Percentiles rank a stretch among this genome's conserved stretches.
phyloP scores from a whole-genome alignment of 2,329 filamentous ascomycete genomes.

The Botrytis fabae region DNA sequence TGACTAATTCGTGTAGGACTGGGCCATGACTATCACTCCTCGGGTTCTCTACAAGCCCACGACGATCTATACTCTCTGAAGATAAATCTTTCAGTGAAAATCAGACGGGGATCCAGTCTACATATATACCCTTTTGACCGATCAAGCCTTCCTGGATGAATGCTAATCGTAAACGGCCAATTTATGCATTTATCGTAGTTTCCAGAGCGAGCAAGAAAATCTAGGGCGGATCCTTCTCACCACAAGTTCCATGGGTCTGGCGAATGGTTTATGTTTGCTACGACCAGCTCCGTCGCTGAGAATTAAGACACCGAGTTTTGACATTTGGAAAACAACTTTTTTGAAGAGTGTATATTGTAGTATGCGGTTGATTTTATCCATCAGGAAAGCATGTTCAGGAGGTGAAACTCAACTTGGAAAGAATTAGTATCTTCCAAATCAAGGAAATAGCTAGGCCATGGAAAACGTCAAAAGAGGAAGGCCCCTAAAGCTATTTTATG shows the following conservation, averaged over 20 bases:
- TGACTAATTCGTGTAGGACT: background rate
- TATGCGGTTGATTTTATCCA: background rate
- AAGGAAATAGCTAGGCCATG: background rate
- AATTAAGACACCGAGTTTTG: background rate
- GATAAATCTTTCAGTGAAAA: background rate
- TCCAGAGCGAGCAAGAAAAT: background rate
- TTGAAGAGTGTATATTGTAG: background rate
- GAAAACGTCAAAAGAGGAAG: background rate
- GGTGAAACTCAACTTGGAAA: background rate
- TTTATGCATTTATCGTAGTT: background rate
- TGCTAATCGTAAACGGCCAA: background rate
- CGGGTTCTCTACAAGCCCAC: background rate
- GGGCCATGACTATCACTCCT: background rate
- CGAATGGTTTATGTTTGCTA: background rate
- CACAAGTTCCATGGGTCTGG: background rate
- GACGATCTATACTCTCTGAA: background rate
- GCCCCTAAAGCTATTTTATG: background rate
- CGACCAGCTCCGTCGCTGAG: background rate
- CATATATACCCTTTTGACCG: background rate
- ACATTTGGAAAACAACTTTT: background rate
- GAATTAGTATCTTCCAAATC: background rate
- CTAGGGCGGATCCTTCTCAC: background rate
- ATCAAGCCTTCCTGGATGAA: background rate
- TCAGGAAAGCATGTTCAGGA: background rate
- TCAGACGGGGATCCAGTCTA: background rate